Conservation (phyloP, 2,329 filamentous ascomycete genomes). For the Penicillium brasilianum region DNA sequence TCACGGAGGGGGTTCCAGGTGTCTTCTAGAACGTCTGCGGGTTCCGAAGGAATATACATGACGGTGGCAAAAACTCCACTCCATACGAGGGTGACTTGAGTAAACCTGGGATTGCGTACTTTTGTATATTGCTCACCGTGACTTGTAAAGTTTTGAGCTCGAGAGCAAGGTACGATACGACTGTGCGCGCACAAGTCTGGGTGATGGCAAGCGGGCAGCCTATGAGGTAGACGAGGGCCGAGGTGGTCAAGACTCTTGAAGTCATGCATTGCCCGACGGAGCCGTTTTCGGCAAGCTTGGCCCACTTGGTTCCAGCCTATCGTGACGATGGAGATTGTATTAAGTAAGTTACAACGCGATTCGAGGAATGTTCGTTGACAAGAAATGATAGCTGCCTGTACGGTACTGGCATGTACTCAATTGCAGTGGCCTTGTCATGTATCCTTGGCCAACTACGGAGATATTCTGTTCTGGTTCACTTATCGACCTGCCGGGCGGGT, state of each 20-base stretch:
- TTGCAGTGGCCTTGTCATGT: background rate
- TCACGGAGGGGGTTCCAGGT: slow-evolving; percentile 36
- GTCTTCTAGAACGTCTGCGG: slow-evolving; percentile 41
- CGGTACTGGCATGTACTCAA: background rate
- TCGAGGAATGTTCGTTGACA: background rate
- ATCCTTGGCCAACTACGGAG: background rate
- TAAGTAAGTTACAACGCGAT: background rate
- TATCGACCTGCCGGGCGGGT: background rate
- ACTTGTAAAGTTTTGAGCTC: too few species aligned
- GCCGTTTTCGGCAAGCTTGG: slow-evolving; percentile 6
- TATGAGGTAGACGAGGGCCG: background rate
- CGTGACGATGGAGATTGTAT: background rate
- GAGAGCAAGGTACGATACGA: background rate
- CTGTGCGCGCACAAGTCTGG: background rate
- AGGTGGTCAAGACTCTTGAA: slow-evolving; percentile 3
- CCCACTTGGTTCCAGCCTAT: slow-evolving; percentile 5
- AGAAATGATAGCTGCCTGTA: background rate
- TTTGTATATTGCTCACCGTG: background rate
- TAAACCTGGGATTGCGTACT: background rate
- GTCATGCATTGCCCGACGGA: slow-evolving; percentile 9
- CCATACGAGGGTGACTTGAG: background rate
- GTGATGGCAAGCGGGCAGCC: background rate
- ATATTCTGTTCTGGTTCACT: too few species aligned
- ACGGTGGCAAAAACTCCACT: slow-evolving; percentile 9
- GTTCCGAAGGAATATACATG: slow-evolving; percentile 11